Evolutionary conservation across 2,329 filamentous ascomycete species (phyloP).

Genomic region (Sporothrix globosa): DNA sequence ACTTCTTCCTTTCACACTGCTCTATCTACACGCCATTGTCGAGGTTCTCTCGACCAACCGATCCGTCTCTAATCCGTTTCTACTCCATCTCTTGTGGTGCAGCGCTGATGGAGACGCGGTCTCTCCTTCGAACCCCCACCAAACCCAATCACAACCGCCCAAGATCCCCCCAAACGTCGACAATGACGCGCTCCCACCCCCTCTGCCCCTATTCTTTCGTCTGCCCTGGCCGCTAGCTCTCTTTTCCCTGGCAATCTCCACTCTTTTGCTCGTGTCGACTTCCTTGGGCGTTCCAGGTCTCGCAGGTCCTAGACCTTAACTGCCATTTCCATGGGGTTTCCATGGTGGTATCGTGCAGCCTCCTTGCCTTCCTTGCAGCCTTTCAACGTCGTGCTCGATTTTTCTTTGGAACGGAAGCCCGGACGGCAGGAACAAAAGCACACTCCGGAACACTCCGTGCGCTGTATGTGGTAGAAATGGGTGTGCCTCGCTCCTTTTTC

Average conservation of each 20-base stretch:
- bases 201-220: background rate
- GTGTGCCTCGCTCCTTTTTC: background rate
- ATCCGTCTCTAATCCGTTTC: too few relatives aligned
- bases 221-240: slow-evolving; percentile 9
- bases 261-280: background rate
- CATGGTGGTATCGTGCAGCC: background rate
- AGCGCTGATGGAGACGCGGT: too few relatives aligned
- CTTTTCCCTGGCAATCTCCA: background rate
- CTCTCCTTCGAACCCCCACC: background rate
- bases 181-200: slow-evolving; percentile 10
- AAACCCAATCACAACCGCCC: background rate
- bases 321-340: background rate
- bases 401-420: too few relatives aligned
- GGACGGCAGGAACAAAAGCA: background rate
- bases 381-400: too few relatives aligned
- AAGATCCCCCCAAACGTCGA: background rate
- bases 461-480: too few relatives aligned
- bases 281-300: too few relatives aligned
- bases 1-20: too few relatives aligned
- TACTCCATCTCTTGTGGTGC: too few relatives aligned
- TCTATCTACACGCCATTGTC: too few relatives aligned
- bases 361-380: background rate
- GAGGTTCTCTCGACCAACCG: too few relatives aligned
- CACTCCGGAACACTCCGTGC: too few relatives aligned
- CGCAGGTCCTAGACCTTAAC: background rate